Conservation (phyloP, 352 stramenopile species). For the Globisporangium abappressorium region DNA sequence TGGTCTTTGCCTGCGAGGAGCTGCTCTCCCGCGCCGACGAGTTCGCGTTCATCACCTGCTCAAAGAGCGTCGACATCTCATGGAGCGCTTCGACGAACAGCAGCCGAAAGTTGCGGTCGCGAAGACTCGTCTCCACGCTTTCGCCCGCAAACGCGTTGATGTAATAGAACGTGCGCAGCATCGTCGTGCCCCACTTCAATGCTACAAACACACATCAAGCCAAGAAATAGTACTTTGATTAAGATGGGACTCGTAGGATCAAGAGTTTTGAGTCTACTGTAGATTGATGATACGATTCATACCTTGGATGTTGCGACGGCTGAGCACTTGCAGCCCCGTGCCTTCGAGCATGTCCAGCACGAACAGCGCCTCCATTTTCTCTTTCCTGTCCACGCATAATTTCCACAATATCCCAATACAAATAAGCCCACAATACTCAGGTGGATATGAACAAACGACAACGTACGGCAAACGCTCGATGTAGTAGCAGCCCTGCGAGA, state of each 20-base stretch:
- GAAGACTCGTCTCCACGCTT: slow-evolving; percentile 47
- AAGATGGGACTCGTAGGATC: too few species aligned
- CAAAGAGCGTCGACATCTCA: slow-evolving; percentile 66
- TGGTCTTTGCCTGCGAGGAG: neutral
- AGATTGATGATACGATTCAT: neutral
- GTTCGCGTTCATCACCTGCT: slow-evolving; percentile 29
- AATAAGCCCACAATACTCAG: neutral
- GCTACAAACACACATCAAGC: slow-evolving; percentile 24
- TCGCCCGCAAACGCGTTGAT: slow-evolving; percentile 65
- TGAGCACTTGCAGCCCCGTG: slow-evolving; percentile 71
- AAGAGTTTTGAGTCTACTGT: neutral
- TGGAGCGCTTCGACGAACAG: slow-evolving; percentile 65
- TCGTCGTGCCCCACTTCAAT: slow-evolving; percentile 78
- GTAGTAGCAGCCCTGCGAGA: slow-evolving; percentile 74
- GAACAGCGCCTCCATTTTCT: slow-evolving; percentile 69
- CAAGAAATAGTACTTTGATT: too few species aligned
- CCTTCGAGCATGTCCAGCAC: slow-evolving; percentile 69
- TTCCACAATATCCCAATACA: neutral
- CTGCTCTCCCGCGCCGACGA: slow-evolving; percentile 1
- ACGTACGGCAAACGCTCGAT: slow-evolving; percentile 68
- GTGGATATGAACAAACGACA: neutral
- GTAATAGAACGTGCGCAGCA: slow-evolving; percentile 80
- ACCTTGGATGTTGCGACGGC: slow-evolving; percentile 75
- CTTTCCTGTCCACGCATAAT: slow-evolving; percentile 36
- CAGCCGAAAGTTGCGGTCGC: slow-evolving; percentile 64